Evolutionary conservation across 2,329 filamentous ascomycete species (phyloP), one percentile per base, ranked within the genome.

Genomic region (Phialocephala subalpina): DNA sequence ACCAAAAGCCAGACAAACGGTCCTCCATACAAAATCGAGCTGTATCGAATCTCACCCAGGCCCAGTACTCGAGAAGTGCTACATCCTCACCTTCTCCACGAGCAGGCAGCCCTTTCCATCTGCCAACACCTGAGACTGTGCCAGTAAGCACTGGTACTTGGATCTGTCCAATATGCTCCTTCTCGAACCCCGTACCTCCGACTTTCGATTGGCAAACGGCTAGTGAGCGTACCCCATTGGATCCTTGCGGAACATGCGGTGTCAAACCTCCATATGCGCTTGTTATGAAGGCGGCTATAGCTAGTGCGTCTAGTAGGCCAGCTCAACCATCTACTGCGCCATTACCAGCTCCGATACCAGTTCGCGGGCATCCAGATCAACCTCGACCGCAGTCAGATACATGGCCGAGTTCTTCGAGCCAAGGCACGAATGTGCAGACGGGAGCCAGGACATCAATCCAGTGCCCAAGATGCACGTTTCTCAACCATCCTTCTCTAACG

Each of bases 141-240:
- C 79, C 84, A 16, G 77, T 82, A 16, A 85, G 83, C 70, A 86
- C 84, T 66, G 93, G 92, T 6, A 97, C 94, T 3, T 98, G 95
- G 95, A 90, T 98, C 22, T 98, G 95, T 80, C 91, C 92, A 1
- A 98, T 98, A 74, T 98, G 95, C 83, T 95, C 92, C 72, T 97
- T 97, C 76, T 95, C 94, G 11, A 98, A 98, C 74, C 91, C 93
- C 0, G 89, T 97, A 1, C 94, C 96, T 0, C 92, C 92, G 42
- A 97, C 97, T 77, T 98, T 98, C 77, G 95, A 98, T 74, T 92
- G 94, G 0, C 85, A 90, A 0, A 90, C 91, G 2, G 93, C 93
- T 9, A 96, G 88, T 67, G 87, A 90, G 22, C 88, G 93, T 69
- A 97, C 92, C 5, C 90, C 90, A 9, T 81, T 97, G 25, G 92